These are phyloP conservation scores for Hydrangea macrophylla DNA, from an alignment of 148 eudicot genomes.

Conservation along the genomic window DNA sequence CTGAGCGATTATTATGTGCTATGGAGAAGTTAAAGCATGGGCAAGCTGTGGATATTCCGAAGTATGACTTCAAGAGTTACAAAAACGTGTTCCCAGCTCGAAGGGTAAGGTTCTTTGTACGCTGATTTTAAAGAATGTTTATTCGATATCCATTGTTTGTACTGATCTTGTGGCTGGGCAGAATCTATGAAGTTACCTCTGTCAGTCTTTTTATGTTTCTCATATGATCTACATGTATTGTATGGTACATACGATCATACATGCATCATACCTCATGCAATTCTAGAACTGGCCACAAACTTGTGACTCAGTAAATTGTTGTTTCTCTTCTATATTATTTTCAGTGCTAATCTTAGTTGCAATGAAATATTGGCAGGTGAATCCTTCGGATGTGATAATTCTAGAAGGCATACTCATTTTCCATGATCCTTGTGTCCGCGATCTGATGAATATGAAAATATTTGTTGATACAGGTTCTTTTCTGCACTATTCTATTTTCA, in stretches of 20 bases:
- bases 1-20: constrained; percentile 57
- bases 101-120: constrained; percentile 52
- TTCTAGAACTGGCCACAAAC: neutral
- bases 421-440: constrained; percentile 87
- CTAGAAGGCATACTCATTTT: constrained; percentile 94
- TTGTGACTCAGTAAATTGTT: constrained; percentile 5
- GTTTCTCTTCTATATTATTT: neutral
- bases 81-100: constrained; percentile 72
- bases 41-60: constrained; percentile 85
- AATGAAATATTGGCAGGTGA: constrained; percentile 61
- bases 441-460: constrained; percentile 94
- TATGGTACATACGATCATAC: neutral
- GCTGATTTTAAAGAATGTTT: too few species aligned
- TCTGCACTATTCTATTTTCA: constrained; percentile 17
- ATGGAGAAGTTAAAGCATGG: constrained; percentile 87
- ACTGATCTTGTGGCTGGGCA: constrained; percentile 3
- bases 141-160: too few species aligned
- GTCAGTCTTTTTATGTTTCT: neutral
- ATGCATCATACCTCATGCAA: neutral
- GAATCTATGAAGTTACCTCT: neutral
- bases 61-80: constrained; percentile 90
- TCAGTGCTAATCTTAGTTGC: neutral
- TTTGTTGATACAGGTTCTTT: constrained; percentile 98
- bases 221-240: neutral
- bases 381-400: constrained; percentile 94